Evolutionary conservation across 2,329 filamentous ascomycete species (phyloP).

Genomic region (Aspergillaceae sp.): DNA sequence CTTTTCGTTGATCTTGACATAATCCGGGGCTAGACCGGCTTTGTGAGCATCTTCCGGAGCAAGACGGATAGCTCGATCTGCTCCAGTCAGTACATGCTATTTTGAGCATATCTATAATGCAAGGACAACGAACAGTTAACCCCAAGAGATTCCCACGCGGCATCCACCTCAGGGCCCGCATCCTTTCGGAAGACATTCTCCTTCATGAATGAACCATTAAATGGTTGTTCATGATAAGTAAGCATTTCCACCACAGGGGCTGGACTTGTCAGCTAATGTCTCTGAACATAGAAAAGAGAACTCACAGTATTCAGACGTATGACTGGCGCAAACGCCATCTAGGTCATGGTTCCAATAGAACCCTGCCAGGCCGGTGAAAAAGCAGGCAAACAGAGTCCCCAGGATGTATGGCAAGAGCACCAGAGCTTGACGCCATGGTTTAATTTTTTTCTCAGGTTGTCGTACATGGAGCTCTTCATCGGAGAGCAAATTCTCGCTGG

Average conservation of each 20-base stretch:
- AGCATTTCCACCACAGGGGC: constrained; percentile 34
- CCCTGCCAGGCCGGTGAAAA: constrained; percentile 8
- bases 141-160: constrained; percentile 48
- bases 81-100: not conserved
- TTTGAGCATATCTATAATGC: not conserved
- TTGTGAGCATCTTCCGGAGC: constrained; percentile 41
- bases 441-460: not conserved
- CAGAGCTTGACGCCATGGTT: not conserved
- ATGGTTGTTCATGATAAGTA: constrained; percentile 35
- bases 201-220: constrained; percentile 51
- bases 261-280: constrained; percentile 4
- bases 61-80: constrained; percentile 43
- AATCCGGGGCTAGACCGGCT: constrained; percentile 45
- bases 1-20: constrained; percentile 47
- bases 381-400: constrained; percentile 5
- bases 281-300: not conserved
- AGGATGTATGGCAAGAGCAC: constrained; percentile 2
- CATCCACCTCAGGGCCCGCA: constrained; percentile 47
- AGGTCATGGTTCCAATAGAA: constrained; percentile 15
- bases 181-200: constrained; percentile 46
- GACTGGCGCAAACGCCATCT: constrained; percentile 6
- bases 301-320: constrained; percentile 17
- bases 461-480: constrained; percentile 9
- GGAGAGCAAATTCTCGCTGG: constrained; percentile 7
- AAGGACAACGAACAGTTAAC: constrained; percentile 39